Base-by-base conservation (phyloP, 2,329 filamentous ascomycete species). In the Pyrenophora teres region DNA sequence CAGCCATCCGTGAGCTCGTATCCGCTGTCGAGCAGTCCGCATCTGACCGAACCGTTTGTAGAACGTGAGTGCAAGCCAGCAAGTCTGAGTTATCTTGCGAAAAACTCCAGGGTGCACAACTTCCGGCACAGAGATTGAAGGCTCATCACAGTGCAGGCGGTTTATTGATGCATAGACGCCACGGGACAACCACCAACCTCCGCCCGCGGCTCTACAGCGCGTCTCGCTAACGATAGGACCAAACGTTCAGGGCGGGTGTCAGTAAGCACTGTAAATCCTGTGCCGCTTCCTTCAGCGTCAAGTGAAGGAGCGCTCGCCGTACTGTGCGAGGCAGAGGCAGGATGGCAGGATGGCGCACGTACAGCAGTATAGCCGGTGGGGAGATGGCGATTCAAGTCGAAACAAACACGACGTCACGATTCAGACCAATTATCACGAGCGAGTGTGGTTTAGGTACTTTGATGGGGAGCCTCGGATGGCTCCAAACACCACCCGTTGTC, bases 401-500 rank as follows among this genome's bases (percentile, higher is more conserved):
- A 46, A 46, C 43, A 46, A 46, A 4, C 13, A 38, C 7, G 39
- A 46, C 43, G 43, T 46, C 43, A 46, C 7, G 15, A n/a, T 23
- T 30, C 33, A 18, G 23, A 46, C 23, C 16, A 19, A 37, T 12
- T 15, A 16, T 31, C 25, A 9, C 43, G 16, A 31, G 25, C 16
- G 15, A 13, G n/a, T 12, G 35, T 38, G 33, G 27, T 15, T 27
- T 19, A 35, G 15, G 36, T 49, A 32, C 27, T 37, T 32, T 23
- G 8, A 4, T 12, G 21, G 9, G 40, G 27, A 19, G 51, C 46
- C 21, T 51, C 50, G 49, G 49, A 15, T 25, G 31, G 36, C 40
- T 49, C 49, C 46, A 59, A 59, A 61, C 49, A 54, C 33, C 35
- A 23, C 9, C 40, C 50, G 27, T 31, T 23, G 18, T 40, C 50